Evolutionary conservation across 2,329 filamentous ascomycete genomes (phyloP).

Genomic region (Cladosporium cucumerinum): DNA sequence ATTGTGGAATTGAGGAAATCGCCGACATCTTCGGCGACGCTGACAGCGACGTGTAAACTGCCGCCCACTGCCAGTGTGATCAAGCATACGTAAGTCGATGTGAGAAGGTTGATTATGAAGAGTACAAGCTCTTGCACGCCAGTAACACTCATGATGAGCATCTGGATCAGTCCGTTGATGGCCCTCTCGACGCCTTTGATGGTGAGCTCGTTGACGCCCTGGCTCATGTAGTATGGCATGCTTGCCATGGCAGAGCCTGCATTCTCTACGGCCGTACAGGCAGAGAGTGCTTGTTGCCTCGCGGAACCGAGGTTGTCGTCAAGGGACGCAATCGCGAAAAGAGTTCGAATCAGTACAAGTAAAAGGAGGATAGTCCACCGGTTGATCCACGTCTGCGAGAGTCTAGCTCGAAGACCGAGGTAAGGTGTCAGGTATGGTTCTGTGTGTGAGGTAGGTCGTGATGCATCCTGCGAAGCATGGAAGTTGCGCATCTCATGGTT

Average conservation of each 20-base stretch:
- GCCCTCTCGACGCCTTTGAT: constrained; percentile 76
- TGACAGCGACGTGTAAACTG: constrained; percentile 67
- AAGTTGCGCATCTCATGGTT: constrained; percentile 61
- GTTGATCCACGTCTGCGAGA: constrained; percentile 97
- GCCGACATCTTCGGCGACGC: constrained; percentile 59
- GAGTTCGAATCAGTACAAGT: constrained; percentile 75
- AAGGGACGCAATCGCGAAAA: constrained; percentile 72
- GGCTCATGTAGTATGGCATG: constrained; percentile 92
- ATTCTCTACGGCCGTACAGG: constrained; percentile 88
- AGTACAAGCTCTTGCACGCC: constrained; percentile 83
- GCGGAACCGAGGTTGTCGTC: constrained; percentile 72
- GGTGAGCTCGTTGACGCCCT: constrained; percentile 82
- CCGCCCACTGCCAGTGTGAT: constrained; percentile 80
- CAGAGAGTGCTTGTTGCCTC: constrained; percentile 75
- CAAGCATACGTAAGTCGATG: constrained; percentile 84
- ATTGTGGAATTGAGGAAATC: constrained; percentile 60
- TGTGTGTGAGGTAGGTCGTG: constrained; percentile 59
- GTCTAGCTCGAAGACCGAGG: constrained; percentile 79
- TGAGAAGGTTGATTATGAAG: constrained; percentile 89
- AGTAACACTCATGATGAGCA: constrained; percentile 75
- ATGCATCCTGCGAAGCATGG: constrained; percentile 53
- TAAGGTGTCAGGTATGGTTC: constrained; percentile 79
- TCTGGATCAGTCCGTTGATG: constrained; percentile 72
- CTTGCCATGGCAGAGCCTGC: constrained; percentile 94
- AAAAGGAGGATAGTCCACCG: constrained; percentile 89